Evolutionary conservation across 768 basidiomycete species (phyloP).

Genomic region (Rhizopogon salebrosus): DNA sequence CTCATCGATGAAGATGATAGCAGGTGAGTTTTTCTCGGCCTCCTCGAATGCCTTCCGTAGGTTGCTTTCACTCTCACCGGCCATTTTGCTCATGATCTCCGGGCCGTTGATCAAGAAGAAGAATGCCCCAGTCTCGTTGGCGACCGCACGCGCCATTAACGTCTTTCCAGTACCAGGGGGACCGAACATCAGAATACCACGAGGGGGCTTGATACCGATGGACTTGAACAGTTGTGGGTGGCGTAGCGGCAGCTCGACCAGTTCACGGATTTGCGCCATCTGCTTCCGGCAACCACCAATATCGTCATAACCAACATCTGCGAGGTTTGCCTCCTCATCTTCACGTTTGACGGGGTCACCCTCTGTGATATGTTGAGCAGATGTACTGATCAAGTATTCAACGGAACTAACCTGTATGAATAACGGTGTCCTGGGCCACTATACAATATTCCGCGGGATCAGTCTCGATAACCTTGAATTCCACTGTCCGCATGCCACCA

Average conservation of each 20-base stretch:
- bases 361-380: slow-evolving; percentile 44
- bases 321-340: slow-evolving; percentile 95
- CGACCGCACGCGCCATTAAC: slow-evolving; percentile 98
- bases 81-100: slow-evolving; percentile 99
- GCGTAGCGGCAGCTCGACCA: slow-evolving; percentile 95
- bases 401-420: slow-evolving; percentile 64
- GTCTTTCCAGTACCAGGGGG: slow-evolving; percentile 99
- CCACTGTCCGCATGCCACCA: slow-evolving; percentile 96
- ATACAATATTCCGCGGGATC: slow-evolving; percentile 99
- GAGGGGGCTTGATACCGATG: slow-evolving; percentile 99
- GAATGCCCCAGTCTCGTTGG: slow-evolving; percentile 99
- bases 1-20: slow-evolving; percentile 99
- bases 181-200: slow-evolving; percentile 97
- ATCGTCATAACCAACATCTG: slow-evolving; percentile 98
- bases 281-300: slow-evolving; percentile 99
- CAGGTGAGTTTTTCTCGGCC: slow-evolving; percentile 98
- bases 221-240: slow-evolving; percentile 99
- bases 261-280: slow-evolving; percentile 98
- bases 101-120: slow-evolving; percentile 99
- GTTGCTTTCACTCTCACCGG: slow-evolving; percentile 97
- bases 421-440: slow-evolving; percentile 98
- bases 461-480: slow-evolving; percentile 99
- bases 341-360: slow-evolving; percentile 98
- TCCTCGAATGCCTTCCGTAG: slow-evolving; percentile 98
- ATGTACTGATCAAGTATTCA: not conserved